These are phyloP conservation scores for Luffa aegyptiaca DNA, from an alignment of 306 rosid genomes.

Conservation along the genomic window DNA sequence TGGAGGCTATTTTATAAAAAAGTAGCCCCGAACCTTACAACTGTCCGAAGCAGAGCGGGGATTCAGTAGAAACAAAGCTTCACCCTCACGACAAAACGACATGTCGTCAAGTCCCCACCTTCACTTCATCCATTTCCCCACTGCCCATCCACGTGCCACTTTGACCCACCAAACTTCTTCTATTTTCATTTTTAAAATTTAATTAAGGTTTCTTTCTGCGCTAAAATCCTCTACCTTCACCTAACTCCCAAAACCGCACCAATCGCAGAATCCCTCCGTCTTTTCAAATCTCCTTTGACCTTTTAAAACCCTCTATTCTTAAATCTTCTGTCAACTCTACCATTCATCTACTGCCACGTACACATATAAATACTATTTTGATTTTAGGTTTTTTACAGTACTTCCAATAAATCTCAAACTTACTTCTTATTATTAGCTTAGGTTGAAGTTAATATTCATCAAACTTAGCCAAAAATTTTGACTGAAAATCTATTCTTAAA, in stretches of 20 bases:
- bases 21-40: background rate
- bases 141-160: background rate
- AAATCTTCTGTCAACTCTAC: background rate
- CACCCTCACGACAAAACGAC: background rate
- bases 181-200: background rate
- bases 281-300: background rate
- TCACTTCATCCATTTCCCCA: background rate
- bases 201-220: background rate
- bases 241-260: background rate
- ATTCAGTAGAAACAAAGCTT: background rate
- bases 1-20: background rate
- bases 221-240: background rate
- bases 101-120: background rate
- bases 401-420: too few relatives aligned
- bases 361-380: too few relatives aligned
- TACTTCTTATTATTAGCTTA: too few relatives aligned
- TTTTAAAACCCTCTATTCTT: background rate
- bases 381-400: too few relatives aligned
- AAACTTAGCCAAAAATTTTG: too few relatives aligned
- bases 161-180: conserved; percentile 6
- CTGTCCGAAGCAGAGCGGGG: background rate
- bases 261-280: background rate
- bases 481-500: too few relatives aligned
- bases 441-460: too few relatives aligned
- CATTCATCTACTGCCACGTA: background rate